These are phyloP conservation scores for Fistulina hepatica DNA, from an alignment of 1,284 basidiomycete genomes.

Conservation along the genomic window DNA sequence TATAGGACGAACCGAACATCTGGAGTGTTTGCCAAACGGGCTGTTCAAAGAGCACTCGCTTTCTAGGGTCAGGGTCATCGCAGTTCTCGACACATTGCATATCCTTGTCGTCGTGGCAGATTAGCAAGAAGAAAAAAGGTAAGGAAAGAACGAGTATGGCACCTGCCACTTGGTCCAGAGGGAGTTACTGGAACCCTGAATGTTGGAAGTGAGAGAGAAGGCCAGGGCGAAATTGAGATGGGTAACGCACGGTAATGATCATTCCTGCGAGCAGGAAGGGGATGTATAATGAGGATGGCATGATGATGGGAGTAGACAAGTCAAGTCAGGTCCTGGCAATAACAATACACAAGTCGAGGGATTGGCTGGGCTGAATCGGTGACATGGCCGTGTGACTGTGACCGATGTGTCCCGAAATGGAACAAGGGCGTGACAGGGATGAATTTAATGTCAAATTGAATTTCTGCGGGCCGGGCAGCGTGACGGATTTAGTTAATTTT, in stretches of 20 bases:
- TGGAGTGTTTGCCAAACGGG: conserved; percentile 92
- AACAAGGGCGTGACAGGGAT: too few species aligned
- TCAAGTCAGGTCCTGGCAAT: too few species aligned
- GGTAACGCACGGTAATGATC: conserved; percentile 56
- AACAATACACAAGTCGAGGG: too few species aligned
- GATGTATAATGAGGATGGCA: conserved; percentile 39
- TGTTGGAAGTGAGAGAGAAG: conserved; percentile 5
- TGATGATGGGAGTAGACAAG: conserved; percentile 24
- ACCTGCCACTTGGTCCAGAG: conserved; percentile 76
- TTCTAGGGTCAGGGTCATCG: conserved; percentile 39
- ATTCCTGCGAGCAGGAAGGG: conserved; percentile 56
- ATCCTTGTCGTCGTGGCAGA: conserved; percentile 46
- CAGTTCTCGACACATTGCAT: conserved; percentile 96
- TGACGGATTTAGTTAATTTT: too few species aligned
- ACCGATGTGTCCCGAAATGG: too few species aligned
- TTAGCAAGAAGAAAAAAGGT: conserved; percentile 11
- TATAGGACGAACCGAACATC: conserved; percentile 68
- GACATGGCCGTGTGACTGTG: too few species aligned
- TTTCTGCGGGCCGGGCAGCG: too few species aligned
- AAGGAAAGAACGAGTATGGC: conserved; percentile 16
- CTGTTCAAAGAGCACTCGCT: conserved; percentile 74
- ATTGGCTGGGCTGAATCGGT: too few species aligned
- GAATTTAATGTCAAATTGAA: too few species aligned
- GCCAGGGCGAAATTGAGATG: not conserved
- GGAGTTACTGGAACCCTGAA: conserved; percentile 66